These are phyloP conservation scores for Fragilariopsis cylindrus DNA, from an alignment of 108 stramenopile genomes.

Conservation along the genomic window DNA sequence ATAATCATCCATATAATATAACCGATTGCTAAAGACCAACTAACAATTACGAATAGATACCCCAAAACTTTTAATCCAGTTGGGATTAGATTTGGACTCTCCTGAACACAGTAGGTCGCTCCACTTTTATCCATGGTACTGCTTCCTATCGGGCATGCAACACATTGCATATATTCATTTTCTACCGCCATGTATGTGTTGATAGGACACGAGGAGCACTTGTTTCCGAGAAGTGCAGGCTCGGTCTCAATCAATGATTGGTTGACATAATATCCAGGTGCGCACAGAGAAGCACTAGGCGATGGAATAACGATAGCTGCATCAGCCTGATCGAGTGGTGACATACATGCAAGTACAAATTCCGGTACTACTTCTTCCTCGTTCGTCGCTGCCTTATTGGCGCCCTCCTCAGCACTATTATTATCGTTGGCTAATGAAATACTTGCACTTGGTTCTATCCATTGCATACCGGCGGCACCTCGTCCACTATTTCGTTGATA, in stretches of 20 bases:
- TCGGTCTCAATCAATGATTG: not conserved
- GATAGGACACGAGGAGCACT: slow-evolving; percentile 36
- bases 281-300: slow-evolving; percentile 25
- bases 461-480: slow-evolving; percentile 54
- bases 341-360: slow-evolving; percentile 29
- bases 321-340: slow-evolving; percentile 44
- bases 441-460: slow-evolving; percentile 24
- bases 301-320: slow-evolving; percentile 38
- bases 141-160: slow-evolving; percentile 23
- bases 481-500: slow-evolving; percentile 55
- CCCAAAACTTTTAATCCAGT: slow-evolving; percentile 31
- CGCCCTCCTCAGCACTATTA: not conserved
- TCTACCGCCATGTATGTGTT: slow-evolving; percentile 30
- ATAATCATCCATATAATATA: slow-evolving; percentile 39
- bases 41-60: slow-evolving; percentile 37
- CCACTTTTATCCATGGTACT: slow-evolving; percentile 24
- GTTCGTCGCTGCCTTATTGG: not conserved
- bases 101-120: slow-evolving; percentile 23
- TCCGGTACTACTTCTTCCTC: not conserved
- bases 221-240: slow-evolving; percentile 27
- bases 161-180: slow-evolving; percentile 21
- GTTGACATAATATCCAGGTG: slow-evolving; percentile 33
- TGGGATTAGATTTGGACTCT: slow-evolving; percentile 34
- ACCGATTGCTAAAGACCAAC: slow-evolving; percentile 35
- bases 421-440: not conserved